Base-by-base conservation (phyloP, 2,329 filamentous ascomycete species). In the Sarocladium kiliense region DNA sequence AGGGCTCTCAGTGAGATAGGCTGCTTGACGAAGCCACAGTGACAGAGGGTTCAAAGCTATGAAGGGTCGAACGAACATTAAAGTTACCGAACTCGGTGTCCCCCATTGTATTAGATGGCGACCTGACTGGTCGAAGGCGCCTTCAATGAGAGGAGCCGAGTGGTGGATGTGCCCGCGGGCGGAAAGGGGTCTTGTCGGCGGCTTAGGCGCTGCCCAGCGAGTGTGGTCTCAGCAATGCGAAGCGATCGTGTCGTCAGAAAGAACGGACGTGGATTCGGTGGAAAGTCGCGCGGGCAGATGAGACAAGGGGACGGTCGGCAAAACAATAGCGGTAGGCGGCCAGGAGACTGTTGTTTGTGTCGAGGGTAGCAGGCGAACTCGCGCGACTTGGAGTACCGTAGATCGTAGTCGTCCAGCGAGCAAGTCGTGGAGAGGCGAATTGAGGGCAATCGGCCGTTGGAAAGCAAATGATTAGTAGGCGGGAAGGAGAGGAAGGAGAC, bases 11-110 rank as follows among this genome's bases (percentile, higher is more conserved):
- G n/a, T 25, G 21, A 18, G 44, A 21, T 41, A 45, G 11, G 42
- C 55, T 16, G 41, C 32, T 9, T 37, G n/a, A n/a, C 27, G 27
- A 26, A 23, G 27, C 32, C 19, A 27, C 21, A 11, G 30, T 19
- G 3, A 4, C 32, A n/a, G 18, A 19, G 21, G 21, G 7, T 3
- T 14, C 32, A 3, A 26, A 53, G 12, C 11, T n/a, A 54, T 41
- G 51, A 53, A 26, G 39, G 44, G 36, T 30, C 53, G 55, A 23
- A 61, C 68, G 54, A 74, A 84, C 81, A 65, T 80, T 68, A 62
- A 85, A 85, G 62, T 84, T 82, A 58, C 81, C 81, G 68, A 84
- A 85, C 54, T 79, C 74, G 59, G 81, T 84, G 59, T 79, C 82
- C 62, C 80, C 81, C 81, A 84, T 84, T 67, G 68, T 71, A 65